Conservation (phyloP, 441 rosid species). For the Pelargonium myrrhifolium region DNA sequence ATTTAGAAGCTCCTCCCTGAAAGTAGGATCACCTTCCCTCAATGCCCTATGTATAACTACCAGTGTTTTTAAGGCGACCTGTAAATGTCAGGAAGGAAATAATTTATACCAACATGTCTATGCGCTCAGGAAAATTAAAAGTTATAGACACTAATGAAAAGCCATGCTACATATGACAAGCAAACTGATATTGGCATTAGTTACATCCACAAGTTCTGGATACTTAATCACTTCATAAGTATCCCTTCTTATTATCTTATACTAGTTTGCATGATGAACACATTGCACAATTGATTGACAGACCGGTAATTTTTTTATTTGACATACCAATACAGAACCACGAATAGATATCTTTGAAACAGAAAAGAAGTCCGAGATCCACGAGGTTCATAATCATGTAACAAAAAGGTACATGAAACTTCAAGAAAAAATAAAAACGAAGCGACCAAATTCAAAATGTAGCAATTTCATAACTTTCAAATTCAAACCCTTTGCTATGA, state of each 20-base stretch:
- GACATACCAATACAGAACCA: not conserved
- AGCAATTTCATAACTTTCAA: no score
- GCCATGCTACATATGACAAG: no score
- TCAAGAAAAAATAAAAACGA: no score
- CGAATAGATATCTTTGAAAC: not conserved
- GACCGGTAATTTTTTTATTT: not conserved
- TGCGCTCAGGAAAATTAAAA: not conserved
- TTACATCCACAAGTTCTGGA: no score
- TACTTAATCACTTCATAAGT: no score
- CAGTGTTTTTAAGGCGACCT: conserved; percentile 92
- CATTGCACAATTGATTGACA: no score
- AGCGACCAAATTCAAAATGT: no score
- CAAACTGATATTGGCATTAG: no score
- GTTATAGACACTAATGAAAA: not conserved
- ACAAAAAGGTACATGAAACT: not conserved
- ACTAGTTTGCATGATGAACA: no score
- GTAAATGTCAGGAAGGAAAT: conserved; percentile 14
- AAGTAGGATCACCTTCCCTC: conserved; percentile 92
- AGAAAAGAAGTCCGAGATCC: not conserved
- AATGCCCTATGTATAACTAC: conserved; percentile 80
- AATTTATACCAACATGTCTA: not conserved
- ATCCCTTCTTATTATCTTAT: no score
- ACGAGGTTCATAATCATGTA: not conserved
- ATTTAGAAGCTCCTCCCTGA: conserved; percentile 71
- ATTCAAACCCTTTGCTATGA: no score